Conservation (phyloP, 1,139 yeast species). For the Tardiomyces blankii region DNA sequence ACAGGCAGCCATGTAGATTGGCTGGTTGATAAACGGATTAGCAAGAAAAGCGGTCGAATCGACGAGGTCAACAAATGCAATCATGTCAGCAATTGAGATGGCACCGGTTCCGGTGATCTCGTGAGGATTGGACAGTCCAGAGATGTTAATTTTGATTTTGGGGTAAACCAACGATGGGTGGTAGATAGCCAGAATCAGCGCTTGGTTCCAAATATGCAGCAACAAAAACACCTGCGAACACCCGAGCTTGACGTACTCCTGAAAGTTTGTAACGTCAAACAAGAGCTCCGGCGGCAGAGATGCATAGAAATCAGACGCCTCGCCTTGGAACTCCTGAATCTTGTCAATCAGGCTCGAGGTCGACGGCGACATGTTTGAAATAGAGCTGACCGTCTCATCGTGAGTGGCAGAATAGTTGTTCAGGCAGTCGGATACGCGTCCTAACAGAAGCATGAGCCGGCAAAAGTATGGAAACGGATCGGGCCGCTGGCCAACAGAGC, state of each 20-base stretch:
- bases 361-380: conserved; percentile 1
- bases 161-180: conserved; percentile 9
- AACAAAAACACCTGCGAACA: conserved; percentile 6
- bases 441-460: conserved; percentile 15
- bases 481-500: background rate
- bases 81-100: conserved; percentile 21
- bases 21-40: conserved; percentile 19
- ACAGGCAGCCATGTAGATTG: conserved; percentile 20
- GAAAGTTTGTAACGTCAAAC: conserved; percentile 7
- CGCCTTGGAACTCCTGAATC: conserved; percentile 10
- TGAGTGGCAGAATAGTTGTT: conserved; percentile 6
- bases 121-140: conserved; percentile 7
- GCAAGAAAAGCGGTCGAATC: conserved; percentile 18
- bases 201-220: conserved; percentile 8
- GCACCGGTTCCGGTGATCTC: conserved; percentile 20
- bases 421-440: conserved; percentile 17
- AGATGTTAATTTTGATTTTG: conserved; percentile 2
- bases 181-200: conserved; percentile 7
- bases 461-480: conserved; percentile 21
- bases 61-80: conserved; percentile 19
- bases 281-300: conserved; percentile 6
- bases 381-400: background rate
- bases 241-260: conserved; percentile 5
- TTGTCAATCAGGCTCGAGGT: conserved; percentile 1
- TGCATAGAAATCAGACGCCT: conserved; percentile 3